Evolutionary conservation across 2,329 filamentous ascomycete species (phyloP).

Genomic region (Fusarium fracticaudum): DNA sequence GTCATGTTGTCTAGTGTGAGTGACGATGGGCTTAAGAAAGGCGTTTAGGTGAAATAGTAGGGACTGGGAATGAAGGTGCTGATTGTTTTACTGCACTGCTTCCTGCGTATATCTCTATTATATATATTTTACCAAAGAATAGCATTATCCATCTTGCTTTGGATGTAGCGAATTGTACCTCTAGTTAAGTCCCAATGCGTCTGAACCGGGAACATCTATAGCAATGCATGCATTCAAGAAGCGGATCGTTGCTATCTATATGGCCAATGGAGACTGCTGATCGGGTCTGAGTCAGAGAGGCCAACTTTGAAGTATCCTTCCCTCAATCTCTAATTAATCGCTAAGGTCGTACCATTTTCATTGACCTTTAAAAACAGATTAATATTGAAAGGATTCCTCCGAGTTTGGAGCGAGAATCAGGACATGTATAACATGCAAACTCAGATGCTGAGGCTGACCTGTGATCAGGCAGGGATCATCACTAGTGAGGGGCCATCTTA

Average conservation of each 20-base stretch:
- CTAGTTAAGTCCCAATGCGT: fast-evolving
- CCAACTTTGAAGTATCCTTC: background rate
- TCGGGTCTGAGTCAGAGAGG: no score
- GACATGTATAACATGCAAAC: background rate
- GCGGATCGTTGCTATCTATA: background rate
- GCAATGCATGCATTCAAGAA: background rate
- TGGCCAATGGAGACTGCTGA: background rate
- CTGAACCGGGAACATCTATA: background rate
- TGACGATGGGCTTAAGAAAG: fast-evolving
- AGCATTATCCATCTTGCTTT: background rate
- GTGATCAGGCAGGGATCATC: background rate
- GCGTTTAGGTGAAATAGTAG: fast-evolving
- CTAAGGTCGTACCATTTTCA: fast-evolving
- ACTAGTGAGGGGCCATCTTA: background rate
- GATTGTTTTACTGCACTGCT: fast-evolving
- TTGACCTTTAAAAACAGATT: fast-evolving
- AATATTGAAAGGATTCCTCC: fast-evolving
- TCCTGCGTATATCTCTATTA: fast-evolving
- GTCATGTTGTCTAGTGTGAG: background rate
- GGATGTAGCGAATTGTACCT: fast-evolving
- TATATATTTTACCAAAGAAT: fast-evolving
- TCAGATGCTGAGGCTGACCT: background rate
- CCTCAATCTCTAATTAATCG: fast-evolving
- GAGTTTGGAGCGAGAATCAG: fast-evolving
- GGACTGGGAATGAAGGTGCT: fast-evolving